Base-by-base conservation (phyloP, 306 rosid genomes). In the Quillaja saponaria region DNA sequence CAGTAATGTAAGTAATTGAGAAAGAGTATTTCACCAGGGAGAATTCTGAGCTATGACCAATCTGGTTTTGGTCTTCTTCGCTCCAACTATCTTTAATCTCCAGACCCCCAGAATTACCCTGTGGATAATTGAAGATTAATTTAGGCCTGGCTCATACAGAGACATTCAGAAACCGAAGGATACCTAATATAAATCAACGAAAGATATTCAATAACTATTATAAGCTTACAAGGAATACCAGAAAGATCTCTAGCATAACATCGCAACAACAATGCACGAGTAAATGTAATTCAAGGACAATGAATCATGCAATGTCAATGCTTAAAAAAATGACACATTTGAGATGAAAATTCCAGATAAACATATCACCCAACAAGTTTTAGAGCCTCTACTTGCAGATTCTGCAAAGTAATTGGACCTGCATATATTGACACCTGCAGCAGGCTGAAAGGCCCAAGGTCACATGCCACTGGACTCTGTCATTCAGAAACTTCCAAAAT, bases 71-170 rank as follows among this genome's bases (percentile, higher is more conserved):
- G 20, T 76, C 81, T 63, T 78, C 78, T 13, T 67, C 37, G 74
- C 64, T 71, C 75, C 66, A 40, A n/a, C 39, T 53, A 44, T 72
- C 78, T 54, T 81, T 81, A 65, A 63, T 55, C 50, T 75, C 82
- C 62, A 51, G 49, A 78, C 80, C 82, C 72, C 76, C 70, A 52
- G 87, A 62, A 72, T 71, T 47, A 48, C 82, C 94, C 96, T 92
- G 78, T 14, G 38, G 77, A 37, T 56, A 69, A 58, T 44, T 18
- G 41, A 72, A 71, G 12, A 58, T 20, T 13, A 71, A 69, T 35
- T 59, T 16, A 37, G 55, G 33, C 48, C 49, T 44, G 57, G 31
- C 46, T 38, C 47, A 66, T 64, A 68, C 13, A 50, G 25, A 58
- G 38, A 55, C 63, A 46, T 40, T 14, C 12, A 40, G 54, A 80